Percentiles rank a stretch among this genome's conserved stretches.
Conservation (phyloP, 768 basidiomycete genomes). For the Suillus bovinus region DNA sequence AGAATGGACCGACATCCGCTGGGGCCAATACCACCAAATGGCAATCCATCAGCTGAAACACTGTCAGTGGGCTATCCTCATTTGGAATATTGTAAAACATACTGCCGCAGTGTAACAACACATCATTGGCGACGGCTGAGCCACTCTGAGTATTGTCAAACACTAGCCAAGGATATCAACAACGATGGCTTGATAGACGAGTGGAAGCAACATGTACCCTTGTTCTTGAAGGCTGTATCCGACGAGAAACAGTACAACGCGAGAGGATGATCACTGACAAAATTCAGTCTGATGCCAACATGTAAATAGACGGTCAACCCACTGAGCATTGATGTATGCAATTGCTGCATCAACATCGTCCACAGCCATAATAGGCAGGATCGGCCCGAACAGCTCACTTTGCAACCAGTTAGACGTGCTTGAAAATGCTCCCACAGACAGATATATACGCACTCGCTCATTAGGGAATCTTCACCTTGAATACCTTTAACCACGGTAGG, state of each 20-base stretch:
- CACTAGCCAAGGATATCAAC: constrained; percentile 41
- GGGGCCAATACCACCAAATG: constrained; percentile 73
- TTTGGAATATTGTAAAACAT: constrained; percentile 15
- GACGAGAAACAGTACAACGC: constrained; percentile 77
- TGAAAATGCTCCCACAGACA: neutral
- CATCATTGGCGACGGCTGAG: constrained; percentile 68
- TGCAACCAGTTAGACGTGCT: neutral
- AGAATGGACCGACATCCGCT: constrained; percentile 60
- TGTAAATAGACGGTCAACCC: neutral
- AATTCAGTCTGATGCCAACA: neutral
- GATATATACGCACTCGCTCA: constrained; percentile 63
- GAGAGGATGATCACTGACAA: constrained; percentile 65
- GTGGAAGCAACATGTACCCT: constrained; percentile 42
- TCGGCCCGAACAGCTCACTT: constrained; percentile 85
- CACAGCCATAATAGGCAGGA: constrained; percentile 75
- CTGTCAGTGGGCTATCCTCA: neutral
- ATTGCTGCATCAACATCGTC: constrained; percentile 73
- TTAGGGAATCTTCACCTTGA: constrained; percentile 61
- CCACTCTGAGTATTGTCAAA: constrained; percentile 73
- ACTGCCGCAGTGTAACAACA: constrained; percentile 61
- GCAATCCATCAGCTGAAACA: constrained; percentile 54
- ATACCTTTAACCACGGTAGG: constrained; percentile 75
- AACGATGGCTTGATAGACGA: too few species aligned
- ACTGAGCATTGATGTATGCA: constrained; percentile 61
- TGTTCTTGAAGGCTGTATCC: constrained; percentile 56